Conservation (phyloP, 2,329 filamentous ascomycete genomes). For the Parafenestella ontariensis region DNA sequence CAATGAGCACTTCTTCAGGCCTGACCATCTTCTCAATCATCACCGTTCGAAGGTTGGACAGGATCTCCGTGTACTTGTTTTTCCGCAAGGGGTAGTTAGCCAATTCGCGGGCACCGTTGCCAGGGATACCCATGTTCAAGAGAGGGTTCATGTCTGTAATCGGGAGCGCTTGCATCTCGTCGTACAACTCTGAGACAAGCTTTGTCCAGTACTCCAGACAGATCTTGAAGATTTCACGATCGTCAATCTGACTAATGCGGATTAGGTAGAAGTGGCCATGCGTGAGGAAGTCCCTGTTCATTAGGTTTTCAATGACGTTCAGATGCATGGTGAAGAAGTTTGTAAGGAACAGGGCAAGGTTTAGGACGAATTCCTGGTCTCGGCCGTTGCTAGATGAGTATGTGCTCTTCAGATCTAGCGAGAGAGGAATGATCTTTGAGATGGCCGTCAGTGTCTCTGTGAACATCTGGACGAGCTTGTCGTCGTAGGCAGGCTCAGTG, state of each 20-base stretch:
- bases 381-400: conserved; percentile 90
- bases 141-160: conserved; percentile 93
- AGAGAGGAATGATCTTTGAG: conserved; percentile 88
- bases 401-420: conserved; percentile 87
- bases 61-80: conserved; percentile 94
- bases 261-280: conserved; percentile 99
- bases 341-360: conserved; percentile 91
- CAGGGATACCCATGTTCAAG: conserved; percentile 77
- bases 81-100: conserved; percentile 93
- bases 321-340: conserved; percentile 97
- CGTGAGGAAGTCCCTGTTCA: conserved; percentile 91
- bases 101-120: conserved; percentile 86
- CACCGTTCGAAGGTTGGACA: conserved; percentile 91
- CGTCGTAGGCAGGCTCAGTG: conserved; percentile 86
- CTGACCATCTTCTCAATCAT: conserved; percentile 99
- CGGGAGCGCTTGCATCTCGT: conserved; percentile 97
- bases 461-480: conserved; percentile 98
- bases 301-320: conserved; percentile 91
- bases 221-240: conserved; percentile 99
- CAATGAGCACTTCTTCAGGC: conserved; percentile 95
- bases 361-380: conserved; percentile 98
- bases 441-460: conserved; percentile 94
- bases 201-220: conserved; percentile 99
- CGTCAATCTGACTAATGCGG: conserved; percentile 97
- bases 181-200: conserved; percentile 95